Evolutionary conservation across 192 early-diverging fungal species (phyloP), one percentile per base, ranked within the genome.

Genomic region (Coemansia sp.): DNA sequence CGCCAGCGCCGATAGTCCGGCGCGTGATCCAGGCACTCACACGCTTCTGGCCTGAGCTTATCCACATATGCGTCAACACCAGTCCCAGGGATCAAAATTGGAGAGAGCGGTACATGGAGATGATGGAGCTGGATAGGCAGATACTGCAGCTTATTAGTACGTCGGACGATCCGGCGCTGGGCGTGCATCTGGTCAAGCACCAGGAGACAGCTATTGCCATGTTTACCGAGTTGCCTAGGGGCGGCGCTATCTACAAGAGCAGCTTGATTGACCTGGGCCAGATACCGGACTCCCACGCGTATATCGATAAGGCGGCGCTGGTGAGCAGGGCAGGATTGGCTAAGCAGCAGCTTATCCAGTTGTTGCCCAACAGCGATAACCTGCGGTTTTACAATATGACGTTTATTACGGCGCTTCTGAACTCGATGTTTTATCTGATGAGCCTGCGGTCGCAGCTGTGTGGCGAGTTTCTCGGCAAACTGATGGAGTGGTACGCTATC

Each of bases 341-440:
- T n/a, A 65, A 53, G 37, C 64, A 73, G 53, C 70, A 74, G 65
- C 79, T 82, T 9, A 18, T 76, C 16, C 63, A 58, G 7, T 42
- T 82, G 67, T 70, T 82, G 43, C 79, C 79, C 33, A 76, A 69
- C 60, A 76, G 79, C 63, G 79, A 82, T 24, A 74, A 67, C 39
- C 62, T 66, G 61, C 63, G 60, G 9, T 58, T 76, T 9, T 82
- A 69, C 64, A 82, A 82, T 70, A 70, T 70, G 33, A 67, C 79
- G 34, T 82, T 82, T 43, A 76, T 76, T 28, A 82, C 79, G 0
- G 79, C 70, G 3, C 65, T 76, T 11, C 50, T 82, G 36, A 82
- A 62, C 60, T 82, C 79, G 6, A 59, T 76, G 11, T 64, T 82
- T 14, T 76, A 76, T 34, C 39, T 82, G 62, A 75, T 82, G 73